Percentiles rank a stretch among this genome's conserved stretches.
Conservation (phyloP, 2,329 filamentous ascomycete species). For the Calonectria henricotiae region DNA sequence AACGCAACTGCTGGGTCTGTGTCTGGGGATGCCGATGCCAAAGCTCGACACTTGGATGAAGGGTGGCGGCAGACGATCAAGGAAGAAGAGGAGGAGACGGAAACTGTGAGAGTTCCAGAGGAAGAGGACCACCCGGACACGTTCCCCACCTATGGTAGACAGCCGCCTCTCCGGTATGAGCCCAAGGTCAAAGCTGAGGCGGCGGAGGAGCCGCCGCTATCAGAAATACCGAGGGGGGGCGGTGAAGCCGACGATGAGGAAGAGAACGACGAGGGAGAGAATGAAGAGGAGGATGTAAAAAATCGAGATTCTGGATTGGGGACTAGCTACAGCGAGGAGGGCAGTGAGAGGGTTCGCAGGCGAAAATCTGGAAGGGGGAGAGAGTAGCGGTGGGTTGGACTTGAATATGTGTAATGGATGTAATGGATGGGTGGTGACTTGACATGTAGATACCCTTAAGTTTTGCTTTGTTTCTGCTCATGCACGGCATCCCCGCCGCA, state of each 20-base stretch:
- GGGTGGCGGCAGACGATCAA: slow-evolving; percentile 39
- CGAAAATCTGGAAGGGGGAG: slow-evolving; percentile 51
- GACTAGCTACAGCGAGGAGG: slow-evolving; percentile 68
- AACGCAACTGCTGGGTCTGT: slow-evolving; percentile 55
- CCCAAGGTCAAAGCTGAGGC: slow-evolving; percentile 58
- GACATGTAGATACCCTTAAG: slow-evolving; percentile 22
- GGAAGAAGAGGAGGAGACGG: slow-evolving; percentile 51
- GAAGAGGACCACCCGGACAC: slow-evolving; percentile 63
- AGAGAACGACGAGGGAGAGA: slow-evolving; percentile 52
- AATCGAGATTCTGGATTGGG: slow-evolving; percentile 68
- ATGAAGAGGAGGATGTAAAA: slow-evolving; percentile 50
- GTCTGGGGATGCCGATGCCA: slow-evolving; percentile 32
- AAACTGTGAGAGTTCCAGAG: slow-evolving; percentile 50
- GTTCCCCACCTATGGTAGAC: slow-evolving; percentile 63
- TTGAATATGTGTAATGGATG: slow-evolving; percentile 20
- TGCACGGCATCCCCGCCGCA: slow-evolving; percentile 18
- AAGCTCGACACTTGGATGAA: slow-evolving; percentile 34
- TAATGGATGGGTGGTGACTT: slow-evolving; percentile 5
- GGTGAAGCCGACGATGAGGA: slow-evolving; percentile 67
- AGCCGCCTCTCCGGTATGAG: slow-evolving; percentile 62
- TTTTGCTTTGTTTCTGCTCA: slow-evolving; percentile 15
- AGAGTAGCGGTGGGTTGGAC: slow-evolving; percentile 28
- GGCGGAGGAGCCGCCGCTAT: slow-evolving; percentile 52
- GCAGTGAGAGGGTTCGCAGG: slow-evolving; percentile 54
- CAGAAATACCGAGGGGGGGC: slow-evolving; percentile 57